Conservation (phyloP, 768 basidiomycete species). For the Gautieria morchelliformis region DNA sequence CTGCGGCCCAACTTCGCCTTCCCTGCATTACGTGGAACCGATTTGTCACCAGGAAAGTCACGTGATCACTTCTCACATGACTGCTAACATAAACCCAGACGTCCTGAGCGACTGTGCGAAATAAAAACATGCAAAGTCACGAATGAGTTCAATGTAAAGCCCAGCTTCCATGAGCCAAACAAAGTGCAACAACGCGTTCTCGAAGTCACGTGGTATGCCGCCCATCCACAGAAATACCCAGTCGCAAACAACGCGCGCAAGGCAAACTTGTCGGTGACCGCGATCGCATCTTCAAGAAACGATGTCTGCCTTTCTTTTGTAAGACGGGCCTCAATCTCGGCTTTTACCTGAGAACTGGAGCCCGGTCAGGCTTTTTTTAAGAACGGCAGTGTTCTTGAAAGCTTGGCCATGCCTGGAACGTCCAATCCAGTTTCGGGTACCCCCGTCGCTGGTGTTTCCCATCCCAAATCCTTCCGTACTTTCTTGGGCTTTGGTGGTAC, state of each 20-base stretch:
- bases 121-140: too few species aligned
- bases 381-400: not conserved
- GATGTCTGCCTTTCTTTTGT: not conserved
- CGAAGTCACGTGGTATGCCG: not conserved
- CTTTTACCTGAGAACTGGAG: not conserved
- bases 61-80: too few species aligned
- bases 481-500: conserved; percentile 5
- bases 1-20: too few species aligned
- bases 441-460: conserved; percentile 53
- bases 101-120: too few species aligned
- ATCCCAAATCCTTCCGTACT: conserved; percentile 42
- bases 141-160: too few species aligned
- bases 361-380: not conserved
- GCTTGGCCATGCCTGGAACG: not conserved
- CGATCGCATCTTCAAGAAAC: not conserved
- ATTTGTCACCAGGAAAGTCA: too few species aligned
- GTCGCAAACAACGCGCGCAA: not conserved
- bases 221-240: not conserved
- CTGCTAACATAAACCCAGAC: too few species aligned
- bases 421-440: conserved; percentile 4
- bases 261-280: not conserved
- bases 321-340: not conserved
- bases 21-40: too few species aligned
- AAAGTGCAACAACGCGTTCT: not conserved
- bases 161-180: too few species aligned